Evolutionary conservation across 805 yeast genomes (phyloP).

Genomic region (Yamadazyma akitaensis): DNA sequence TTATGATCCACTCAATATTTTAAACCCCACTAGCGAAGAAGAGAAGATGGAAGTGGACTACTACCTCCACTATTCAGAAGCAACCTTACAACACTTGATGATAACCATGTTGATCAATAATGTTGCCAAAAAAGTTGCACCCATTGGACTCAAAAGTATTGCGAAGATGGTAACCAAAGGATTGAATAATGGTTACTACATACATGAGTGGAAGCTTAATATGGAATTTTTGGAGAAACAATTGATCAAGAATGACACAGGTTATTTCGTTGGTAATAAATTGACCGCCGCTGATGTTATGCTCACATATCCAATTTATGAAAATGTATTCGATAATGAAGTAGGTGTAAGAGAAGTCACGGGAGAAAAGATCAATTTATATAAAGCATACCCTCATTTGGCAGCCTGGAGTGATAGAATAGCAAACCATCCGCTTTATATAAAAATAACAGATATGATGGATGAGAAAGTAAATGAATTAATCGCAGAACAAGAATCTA

Average conservation of each 20-base stretch:
- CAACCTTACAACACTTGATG: constrained; percentile 52
- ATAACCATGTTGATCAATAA: constrained; percentile 37
- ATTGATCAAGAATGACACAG: constrained; percentile 25
- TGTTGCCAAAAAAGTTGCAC: constrained; percentile 41
- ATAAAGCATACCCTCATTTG: constrained; percentile 31
- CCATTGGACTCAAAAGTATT: constrained; percentile 46
- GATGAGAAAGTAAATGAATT: constrained; percentile 20
- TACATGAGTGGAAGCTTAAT: constrained; percentile 41
- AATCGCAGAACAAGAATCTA: constrained; percentile 4
- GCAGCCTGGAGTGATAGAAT: constrained; percentile 36
- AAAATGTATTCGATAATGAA: constrained; percentile 35
- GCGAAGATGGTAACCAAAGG: constrained; percentile 42
- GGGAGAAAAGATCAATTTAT: constrained; percentile 30
- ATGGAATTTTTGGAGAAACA: constrained; percentile 28
- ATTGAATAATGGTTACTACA: constrained; percentile 47
- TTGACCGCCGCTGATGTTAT: constrained; percentile 39
- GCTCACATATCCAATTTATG: constrained; percentile 34
- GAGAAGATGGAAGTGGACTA: constrained; percentile 48
- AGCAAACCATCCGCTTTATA: constrained; percentile 30
- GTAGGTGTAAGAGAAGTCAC: constrained; percentile 32
- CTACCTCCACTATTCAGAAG: constrained; percentile 58
- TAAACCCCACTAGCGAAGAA: constrained; percentile 28
- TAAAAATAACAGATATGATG: constrained; percentile 29
- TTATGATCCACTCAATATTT: constrained; percentile 29
- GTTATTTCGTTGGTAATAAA: constrained; percentile 35